Conservation (phyloP, 768 basidiomycete genomes). For the Tylopilus vinaceipallidus region DNA sequence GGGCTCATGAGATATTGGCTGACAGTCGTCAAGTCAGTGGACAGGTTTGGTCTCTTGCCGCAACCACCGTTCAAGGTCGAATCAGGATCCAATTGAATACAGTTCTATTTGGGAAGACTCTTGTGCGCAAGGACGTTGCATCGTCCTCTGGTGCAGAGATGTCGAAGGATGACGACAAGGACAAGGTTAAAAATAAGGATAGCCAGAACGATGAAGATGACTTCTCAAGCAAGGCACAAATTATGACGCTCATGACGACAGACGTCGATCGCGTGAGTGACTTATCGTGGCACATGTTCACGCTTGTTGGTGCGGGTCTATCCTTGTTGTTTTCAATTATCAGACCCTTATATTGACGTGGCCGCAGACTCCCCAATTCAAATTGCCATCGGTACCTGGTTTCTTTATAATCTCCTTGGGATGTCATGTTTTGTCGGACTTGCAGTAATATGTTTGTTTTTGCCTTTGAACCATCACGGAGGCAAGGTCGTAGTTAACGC, state of each 20-base stretch:
- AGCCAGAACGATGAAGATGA: constrained; percentile 43
- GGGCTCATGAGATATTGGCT: constrained; percentile 2
- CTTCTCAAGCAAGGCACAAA: constrained; percentile 69
- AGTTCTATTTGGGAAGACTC: constrained; percentile 81
- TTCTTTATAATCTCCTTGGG: constrained; percentile 78
- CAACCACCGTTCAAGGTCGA: constrained; percentile 66
- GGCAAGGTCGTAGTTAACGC: constrained; percentile 75
- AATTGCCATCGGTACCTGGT: constrained; percentile 67
- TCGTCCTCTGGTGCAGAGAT: constrained; percentile 48
- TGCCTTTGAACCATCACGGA: constrained; percentile 82
- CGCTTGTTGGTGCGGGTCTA: constrained; percentile 61
- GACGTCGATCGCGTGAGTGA: constrained; percentile 90
- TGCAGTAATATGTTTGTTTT: constrained; percentile 65
- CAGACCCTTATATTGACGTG: no score
- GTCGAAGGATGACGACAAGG: constrained; percentile 21
- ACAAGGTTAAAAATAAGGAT: constrained; percentile 16
- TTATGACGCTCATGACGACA: constrained; percentile 96
- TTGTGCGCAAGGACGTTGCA: constrained; percentile 81
- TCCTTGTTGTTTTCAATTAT: no score
- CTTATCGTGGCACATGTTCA: constrained; percentile 75
- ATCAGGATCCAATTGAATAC: constrained; percentile 78
- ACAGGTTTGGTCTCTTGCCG: constrained; percentile 70
- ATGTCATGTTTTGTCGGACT: constrained; percentile 78
- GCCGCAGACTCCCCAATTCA: constrained; percentile 85
- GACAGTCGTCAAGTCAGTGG: constrained; percentile 42